Evolutionary conservation across 345 rosid species (phyloP), one percentile per base, ranked within the genome.

Genomic region (Eucalyptus globulus): DNA sequence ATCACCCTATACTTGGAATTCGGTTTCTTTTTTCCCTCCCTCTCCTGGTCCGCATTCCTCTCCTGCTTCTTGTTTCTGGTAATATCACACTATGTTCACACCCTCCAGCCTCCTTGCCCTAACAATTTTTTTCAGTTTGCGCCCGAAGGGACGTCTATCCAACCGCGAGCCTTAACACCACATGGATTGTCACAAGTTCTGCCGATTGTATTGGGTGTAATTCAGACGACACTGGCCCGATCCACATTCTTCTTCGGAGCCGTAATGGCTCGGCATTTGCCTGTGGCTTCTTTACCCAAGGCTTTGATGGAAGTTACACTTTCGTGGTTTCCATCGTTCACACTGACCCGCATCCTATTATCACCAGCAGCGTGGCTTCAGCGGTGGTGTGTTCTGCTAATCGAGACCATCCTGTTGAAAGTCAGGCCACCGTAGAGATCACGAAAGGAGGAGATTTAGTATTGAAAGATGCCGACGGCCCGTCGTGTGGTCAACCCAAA

Each of bases 361-460:
- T 34, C 40, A 56, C 17, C 9, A 4, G 34, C 29, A 49, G 27
- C 12, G 21, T 16, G 49, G 26, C 8, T 29, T 80, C 53, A 29
- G 49, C 7, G 56, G 44, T 90, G 83, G 93, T 51, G 34, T 91
- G 93, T 91, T 88, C 90, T 58, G 92, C 93, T 15, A 93, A 90
- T 26, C 69, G 91, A 15, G 80, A 90, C 56, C 31, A 40, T 26
- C 89, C 89, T 16, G 89, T 90, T 37, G 11, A 67, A n/a, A 34
- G 24, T 43, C 89, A 86, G n/a, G 60, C 91, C 4, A 76, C 88
- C 10, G 54, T 92, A 22, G 53, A 87, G 51, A 88, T 90, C 47
- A 86, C 89, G 6, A 7, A 19, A 10, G 47, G 49, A 11, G 91
- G 91, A 60, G 80, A 54, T 47, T 72, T 92, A 53, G 88, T 86